Conservation (phyloP, 805 yeast genomes). For the Schwanniomyces yamadae region DNA sequence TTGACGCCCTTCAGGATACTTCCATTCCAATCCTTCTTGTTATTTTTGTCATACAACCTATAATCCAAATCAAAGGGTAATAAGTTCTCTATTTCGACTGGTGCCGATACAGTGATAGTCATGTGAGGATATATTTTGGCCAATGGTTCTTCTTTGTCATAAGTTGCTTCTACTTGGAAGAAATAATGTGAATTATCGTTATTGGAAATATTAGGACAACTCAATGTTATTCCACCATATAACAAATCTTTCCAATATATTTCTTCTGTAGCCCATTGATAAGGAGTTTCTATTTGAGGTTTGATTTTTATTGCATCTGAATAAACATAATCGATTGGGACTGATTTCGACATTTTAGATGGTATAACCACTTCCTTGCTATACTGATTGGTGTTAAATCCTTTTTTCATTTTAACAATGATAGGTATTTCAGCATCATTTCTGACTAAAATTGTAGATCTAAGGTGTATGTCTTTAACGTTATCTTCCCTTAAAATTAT, state of each 20-base stretch:
- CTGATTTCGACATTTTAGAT: constrained; percentile 58
- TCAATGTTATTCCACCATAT: constrained; percentile 50
- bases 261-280: constrained; percentile 64
- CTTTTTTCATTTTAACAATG: constrained; percentile 42
- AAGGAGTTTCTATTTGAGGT: constrained; percentile 58
- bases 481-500: constrained; percentile 69
- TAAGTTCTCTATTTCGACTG: constrained; percentile 79
- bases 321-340: constrained; percentile 74
- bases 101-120: constrained; percentile 75
- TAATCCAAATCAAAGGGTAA: constrained; percentile 80
- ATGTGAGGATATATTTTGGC: constrained; percentile 80
- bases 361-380: constrained; percentile 36
- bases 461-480: constrained; percentile 72
- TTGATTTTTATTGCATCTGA: constrained; percentile 54
- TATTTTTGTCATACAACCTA: constrained; percentile 72
- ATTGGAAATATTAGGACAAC: constrained; percentile 50
- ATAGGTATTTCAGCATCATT: constrained; percentile 64
- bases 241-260: constrained; percentile 66
- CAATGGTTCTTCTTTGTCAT: constrained; percentile 65
- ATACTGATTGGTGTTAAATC: constrained; percentile 25
- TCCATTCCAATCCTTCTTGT: constrained; percentile 65
- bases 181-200: constrained; percentile 51
- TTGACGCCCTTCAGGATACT: constrained; percentile 60
- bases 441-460: constrained; percentile 69
- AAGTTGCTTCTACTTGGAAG: constrained; percentile 71